Conservation (phyloP, 129 eudicot species). For the Lonicera japonica region DNA sequence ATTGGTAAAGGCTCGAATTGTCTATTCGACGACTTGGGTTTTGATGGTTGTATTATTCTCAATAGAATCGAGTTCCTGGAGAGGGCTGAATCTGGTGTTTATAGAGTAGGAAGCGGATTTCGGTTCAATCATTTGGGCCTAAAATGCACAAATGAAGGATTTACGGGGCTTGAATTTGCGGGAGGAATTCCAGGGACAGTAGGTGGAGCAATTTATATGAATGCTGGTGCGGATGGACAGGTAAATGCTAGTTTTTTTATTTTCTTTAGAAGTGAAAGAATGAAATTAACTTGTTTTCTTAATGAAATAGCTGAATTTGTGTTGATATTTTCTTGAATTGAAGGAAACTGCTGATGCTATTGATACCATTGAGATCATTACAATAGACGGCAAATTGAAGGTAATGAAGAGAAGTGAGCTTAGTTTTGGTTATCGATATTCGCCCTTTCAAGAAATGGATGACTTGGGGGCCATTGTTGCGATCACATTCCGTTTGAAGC, state of each 20-base stretch:
- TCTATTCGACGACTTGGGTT: conserved; percentile 23
- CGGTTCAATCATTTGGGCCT: conserved; percentile 13
- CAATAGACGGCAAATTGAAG: conserved; percentile 7
- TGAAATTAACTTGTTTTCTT: background rate
- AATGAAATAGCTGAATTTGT: background rate
- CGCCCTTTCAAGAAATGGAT: conserved; percentile 18
- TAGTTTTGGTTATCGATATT: conserved; percentile 15
- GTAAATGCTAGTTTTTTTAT: conserved; percentile 1
- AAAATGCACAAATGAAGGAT: conserved; percentile 18
- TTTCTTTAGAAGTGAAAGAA: background rate
- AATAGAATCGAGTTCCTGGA: conserved; percentile 4
- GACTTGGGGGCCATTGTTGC: conserved; percentile 22
- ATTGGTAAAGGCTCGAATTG: conserved; percentile 30
- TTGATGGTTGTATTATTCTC: conserved; percentile 23
- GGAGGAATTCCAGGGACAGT: conserved; percentile 16
- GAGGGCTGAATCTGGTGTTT: conserved; percentile 20
- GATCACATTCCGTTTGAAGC: conserved; percentile 15
- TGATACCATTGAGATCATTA: conserved; percentile 19
- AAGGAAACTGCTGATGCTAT: conserved; percentile 19
- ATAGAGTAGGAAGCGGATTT: conserved; percentile 24
- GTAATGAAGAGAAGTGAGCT: conserved; percentile 13
- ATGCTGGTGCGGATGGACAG: conserved; percentile 29
- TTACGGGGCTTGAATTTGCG: conserved; percentile 20
- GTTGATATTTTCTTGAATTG: background rate
- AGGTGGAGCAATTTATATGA: conserved; percentile 26